Conservation (phyloP, 148 eudicot species). For the Mesembryanthemum crystallinum region DNA sequence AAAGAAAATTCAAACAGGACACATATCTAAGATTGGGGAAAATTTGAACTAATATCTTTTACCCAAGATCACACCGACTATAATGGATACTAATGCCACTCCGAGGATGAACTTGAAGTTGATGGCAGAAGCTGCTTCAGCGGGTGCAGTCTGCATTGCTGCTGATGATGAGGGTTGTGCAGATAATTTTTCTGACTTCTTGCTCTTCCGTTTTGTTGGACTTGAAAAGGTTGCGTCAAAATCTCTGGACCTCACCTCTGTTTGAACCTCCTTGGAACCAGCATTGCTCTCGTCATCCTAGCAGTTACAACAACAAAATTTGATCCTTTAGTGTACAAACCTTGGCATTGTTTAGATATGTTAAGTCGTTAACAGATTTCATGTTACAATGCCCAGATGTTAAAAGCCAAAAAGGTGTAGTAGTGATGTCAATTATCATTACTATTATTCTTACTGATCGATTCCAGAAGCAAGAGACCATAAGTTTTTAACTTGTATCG, state of each 20-base stretch:
- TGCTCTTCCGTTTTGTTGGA: slow-evolving; percentile 66
- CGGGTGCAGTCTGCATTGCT: slow-evolving; percentile 32
- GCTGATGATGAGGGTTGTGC: slow-evolving; percentile 39
- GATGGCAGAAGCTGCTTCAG: slow-evolving; percentile 43
- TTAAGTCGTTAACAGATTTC: neutral
- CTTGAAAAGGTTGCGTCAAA: slow-evolving; percentile 45
- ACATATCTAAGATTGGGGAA: neutral
- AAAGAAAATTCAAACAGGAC: slow-evolving; percentile 5
- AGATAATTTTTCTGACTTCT: slow-evolving; percentile 53
- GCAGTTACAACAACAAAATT: neutral
- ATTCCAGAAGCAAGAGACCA: neutral
- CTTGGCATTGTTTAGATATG: neutral
- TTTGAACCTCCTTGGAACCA: slow-evolving; percentile 30
- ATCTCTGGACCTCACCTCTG: slow-evolving; percentile 68
- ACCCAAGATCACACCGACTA: slow-evolving; percentile 80
- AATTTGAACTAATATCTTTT: slow-evolving; percentile 51
- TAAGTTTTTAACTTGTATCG: too few relatives aligned
- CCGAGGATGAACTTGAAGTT: slow-evolving; percentile 64
- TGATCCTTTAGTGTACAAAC: neutral
- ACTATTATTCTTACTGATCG: neutral
- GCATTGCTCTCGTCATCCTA: slow-evolving; percentile 41
- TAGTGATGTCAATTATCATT: neutral
- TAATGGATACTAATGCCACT: slow-evolving; percentile 73
- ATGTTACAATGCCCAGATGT: neutral
- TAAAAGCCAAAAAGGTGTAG: neutral